These are phyloP conservation scores for Fusarium devonianum DNA, from an alignment of 2,329 filamentous ascomycete genomes.

Conservation along the genomic window DNA sequence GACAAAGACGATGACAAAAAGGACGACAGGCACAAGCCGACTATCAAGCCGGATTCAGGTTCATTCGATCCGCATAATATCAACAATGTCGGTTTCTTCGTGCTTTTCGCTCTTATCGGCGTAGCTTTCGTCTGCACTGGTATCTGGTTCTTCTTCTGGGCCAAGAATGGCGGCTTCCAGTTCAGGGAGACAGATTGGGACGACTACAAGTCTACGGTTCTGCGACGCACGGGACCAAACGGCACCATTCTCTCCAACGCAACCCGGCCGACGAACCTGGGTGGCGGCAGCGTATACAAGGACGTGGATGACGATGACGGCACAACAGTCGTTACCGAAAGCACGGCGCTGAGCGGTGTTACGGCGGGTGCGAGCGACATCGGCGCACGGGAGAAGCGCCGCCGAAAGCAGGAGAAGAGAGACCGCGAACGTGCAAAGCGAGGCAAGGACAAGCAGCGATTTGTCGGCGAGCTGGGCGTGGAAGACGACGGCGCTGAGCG, in stretches of 20 bases:
- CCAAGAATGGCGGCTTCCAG: slow-evolving; percentile 91
- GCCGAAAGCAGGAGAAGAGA: slow-evolving; percentile 60
- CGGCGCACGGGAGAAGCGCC: slow-evolving; percentile 61
- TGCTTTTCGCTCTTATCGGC: slow-evolving; percentile 85
- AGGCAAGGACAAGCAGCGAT: slow-evolving; percentile 52
- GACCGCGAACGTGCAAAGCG: slow-evolving; percentile 50
- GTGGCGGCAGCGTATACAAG: slow-evolving; percentile 86
- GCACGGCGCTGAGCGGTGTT: slow-evolving; percentile 59
- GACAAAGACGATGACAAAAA: slow-evolving; percentile 34
- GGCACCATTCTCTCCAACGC: slow-evolving; percentile 85
- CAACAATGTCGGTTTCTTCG: slow-evolving; percentile 77
- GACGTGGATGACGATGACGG: slow-evolving; percentile 66
- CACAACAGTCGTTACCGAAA: slow-evolving; percentile 55
- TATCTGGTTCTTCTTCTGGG: slow-evolving; percentile 99
- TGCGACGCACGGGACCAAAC: slow-evolving; percentile 87
- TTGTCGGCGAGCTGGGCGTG: slow-evolving; percentile 65
- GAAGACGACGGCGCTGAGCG: slow-evolving; percentile 71
- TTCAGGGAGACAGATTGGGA: slow-evolving; percentile 92
- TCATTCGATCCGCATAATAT: slow-evolving; percentile 63
- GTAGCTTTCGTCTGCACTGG: slow-evolving; percentile 74
- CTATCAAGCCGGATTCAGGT: slow-evolving; percentile 54
- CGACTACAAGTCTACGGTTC: slow-evolving; percentile 94
- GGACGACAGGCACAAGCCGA: slow-evolving; percentile 36
- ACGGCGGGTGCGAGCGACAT: slow-evolving; percentile 66
- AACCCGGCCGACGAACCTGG: slow-evolving; percentile 81